phyloP scores from a whole-genome alignment of 2,329 filamentous ascomycete genomes.

The Fusarium tuaranense region DNA sequence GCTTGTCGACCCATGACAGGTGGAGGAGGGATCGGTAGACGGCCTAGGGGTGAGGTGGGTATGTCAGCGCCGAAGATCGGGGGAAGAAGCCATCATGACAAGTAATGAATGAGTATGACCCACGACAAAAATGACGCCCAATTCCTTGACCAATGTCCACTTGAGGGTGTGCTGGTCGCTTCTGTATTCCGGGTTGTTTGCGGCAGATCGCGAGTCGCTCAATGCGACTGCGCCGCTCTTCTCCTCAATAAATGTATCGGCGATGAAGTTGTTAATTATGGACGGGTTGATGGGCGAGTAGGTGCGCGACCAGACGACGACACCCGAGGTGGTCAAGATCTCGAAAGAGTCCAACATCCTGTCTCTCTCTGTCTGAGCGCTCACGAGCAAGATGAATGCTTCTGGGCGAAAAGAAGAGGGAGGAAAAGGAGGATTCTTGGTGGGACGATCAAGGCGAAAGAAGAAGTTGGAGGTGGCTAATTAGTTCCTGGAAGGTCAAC shows the following conservation, averaged over 20 bases:
- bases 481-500: slow-evolving; percentile 22
- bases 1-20: slow-evolving; percentile 95
- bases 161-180: slow-evolving; percentile 95
- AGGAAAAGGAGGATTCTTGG: slow-evolving; percentile 17
- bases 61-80: slow-evolving; percentile 40
- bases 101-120: slow-evolving; percentile 30
- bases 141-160: slow-evolving; percentile 92
- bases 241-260: slow-evolving; percentile 98
- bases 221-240: slow-evolving; percentile 74
- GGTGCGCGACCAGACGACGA: slow-evolving; percentile 94
- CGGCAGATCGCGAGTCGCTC: slow-evolving; percentile 69
- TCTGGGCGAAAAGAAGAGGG: slow-evolving; percentile 7
- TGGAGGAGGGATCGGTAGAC: slow-evolving; percentile 97
- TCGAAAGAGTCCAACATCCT: slow-evolving; percentile 96
- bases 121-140: slow-evolving; percentile 95
- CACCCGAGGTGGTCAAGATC: slow-evolving; percentile 93
- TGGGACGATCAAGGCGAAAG: slow-evolving; percentile 27
- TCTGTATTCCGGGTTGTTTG: slow-evolving; percentile 80
- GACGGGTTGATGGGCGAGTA: slow-evolving; percentile 84
- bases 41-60: slow-evolving; percentile 67
- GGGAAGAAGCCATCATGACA: slow-evolving; percentile 32
- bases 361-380: slow-evolving; percentile 24
- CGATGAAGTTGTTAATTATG: slow-evolving; percentile 93
- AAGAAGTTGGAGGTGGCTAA: slow-evolving; percentile 44
- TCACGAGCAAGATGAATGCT: slow-evolving; percentile 9